Conservation (phyloP, 2,329 filamentous ascomycete genomes). For the Nemania serpens region DNA sequence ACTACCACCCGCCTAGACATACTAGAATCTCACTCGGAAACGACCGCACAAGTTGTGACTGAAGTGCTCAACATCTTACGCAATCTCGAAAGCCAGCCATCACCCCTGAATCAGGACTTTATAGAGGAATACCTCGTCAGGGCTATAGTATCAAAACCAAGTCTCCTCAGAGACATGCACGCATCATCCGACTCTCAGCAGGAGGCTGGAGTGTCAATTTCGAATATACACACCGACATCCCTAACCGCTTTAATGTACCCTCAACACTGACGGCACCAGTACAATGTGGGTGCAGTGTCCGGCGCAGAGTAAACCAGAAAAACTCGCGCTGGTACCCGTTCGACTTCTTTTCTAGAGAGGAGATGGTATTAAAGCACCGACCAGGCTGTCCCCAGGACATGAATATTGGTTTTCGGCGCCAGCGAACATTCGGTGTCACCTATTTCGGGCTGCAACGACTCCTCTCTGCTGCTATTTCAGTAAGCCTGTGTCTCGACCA, state of each 20-base stretch:
- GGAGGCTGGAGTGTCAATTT: background rate
- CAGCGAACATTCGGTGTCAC: background rate
- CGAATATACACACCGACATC: background rate
- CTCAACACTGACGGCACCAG: background rate
- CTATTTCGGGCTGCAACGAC: slow-evolving; percentile 10
- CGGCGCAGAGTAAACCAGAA: background rate
- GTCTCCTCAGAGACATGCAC: slow-evolving; percentile 5
- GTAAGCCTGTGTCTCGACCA: slow-evolving; percentile 5
- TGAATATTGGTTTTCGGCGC: background rate
- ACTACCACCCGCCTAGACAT: background rate
- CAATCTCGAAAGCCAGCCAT: background rate
- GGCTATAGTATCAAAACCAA: slow-evolving; percentile 7
- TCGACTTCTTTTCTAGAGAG: background rate
- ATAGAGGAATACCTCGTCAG: background rate
- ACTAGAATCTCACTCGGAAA: background rate
- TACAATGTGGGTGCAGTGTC: background rate
- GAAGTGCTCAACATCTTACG: background rate
- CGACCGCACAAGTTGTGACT: background rate
- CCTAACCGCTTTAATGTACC: background rate
- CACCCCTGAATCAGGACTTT: background rate
- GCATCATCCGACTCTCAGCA: background rate
- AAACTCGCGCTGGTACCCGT: background rate
- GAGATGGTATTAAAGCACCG: slow-evolving; percentile 4
- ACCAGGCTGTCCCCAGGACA: slow-evolving; percentile 1
- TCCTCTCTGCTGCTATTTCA: slow-evolving; percentile 18